Evolutionary conservation across 306 rosid genomes (phyloP), one percentile per base, ranked within the genome.

Genomic region (Vicia villosa): DNA sequence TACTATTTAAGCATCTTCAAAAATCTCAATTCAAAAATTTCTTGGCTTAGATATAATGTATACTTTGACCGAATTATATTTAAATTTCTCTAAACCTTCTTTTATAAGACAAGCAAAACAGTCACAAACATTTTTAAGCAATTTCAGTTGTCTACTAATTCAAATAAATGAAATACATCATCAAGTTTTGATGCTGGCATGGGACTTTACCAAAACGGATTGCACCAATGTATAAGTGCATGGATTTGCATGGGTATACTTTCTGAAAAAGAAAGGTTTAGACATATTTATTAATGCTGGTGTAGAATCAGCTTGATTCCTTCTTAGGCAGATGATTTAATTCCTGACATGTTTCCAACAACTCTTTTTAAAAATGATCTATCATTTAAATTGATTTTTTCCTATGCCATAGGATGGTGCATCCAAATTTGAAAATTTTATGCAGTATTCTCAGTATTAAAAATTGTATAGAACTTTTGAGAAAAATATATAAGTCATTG

Each of bases 391-490:
- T 28, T 42, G 17, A 65, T 16, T 5, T 55, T 12, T 52, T 40
- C 37, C 19, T 55, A 21, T 40, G 22, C 47, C 61, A 63, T 5
- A n/a, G 41, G 55, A 42, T 21, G 74, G 66, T 65, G 65, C 70
- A 64, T 68, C 16, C 45, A 37, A 51, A 28, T 57, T 74, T 52
- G 50, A 47, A 57, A 58, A 21, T 50, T 62, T 45, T 16, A 68
- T 22, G 14, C 30, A 55, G 52, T 36, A n/a, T 43, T 45, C 32
- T n/a, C 26, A 4, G 16, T 26, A 28, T 20, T 14, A 70, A 47
- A 45, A 69, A 6, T n/a, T 36, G 49, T 30, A 63, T 68, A 43
- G 36, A 80, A 57, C 52, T 64, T 49, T 21, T 8, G 60, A 49
- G 19, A 40, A 57, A 72, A 64, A 65, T 14, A 22, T 14, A 41